A percentile compares a stretch with the other conserved stretches of the same genome.
Evolutionary conservation across 805 yeast species (phyloP).

Genomic region (Saccharomyces jurei): DNA sequence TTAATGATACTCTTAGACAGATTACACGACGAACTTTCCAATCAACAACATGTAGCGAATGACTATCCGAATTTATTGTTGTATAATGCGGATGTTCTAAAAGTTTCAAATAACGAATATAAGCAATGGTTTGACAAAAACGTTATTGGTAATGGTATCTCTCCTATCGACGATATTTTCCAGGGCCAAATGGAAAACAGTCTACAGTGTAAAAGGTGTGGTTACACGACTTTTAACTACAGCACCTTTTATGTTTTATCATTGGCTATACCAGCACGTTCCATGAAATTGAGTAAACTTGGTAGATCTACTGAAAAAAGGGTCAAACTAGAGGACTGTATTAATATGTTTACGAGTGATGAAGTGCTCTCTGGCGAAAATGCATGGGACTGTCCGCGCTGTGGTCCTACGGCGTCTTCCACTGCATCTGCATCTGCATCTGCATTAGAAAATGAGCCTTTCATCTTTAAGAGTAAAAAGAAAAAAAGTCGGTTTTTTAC

Average conservation of each 20-base stretch:
- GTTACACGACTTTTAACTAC: conserved; percentile 49
- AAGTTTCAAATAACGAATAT: conserved; percentile 41
- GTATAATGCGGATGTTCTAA: conserved; percentile 25
- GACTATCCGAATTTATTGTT: conserved; percentile 34
- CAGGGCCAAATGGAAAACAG: conserved; percentile 69
- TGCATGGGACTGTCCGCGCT: conserved; percentile 80
- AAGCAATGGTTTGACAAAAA: conserved; percentile 51
- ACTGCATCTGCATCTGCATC: conserved; percentile 9
- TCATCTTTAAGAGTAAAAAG: background rate
- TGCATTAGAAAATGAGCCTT: background rate
- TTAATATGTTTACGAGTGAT: conserved; percentile 50
- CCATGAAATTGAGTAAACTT: conserved; percentile 14
- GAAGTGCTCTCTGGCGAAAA: conserved; percentile 64
- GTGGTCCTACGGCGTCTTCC: conserved; percentile 29
- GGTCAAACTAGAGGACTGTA: conserved; percentile 51
- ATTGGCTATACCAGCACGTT: conserved; percentile 47
- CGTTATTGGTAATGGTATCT: conserved; percentile 49
- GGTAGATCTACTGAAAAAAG: conserved; percentile 21
- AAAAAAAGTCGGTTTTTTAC: background rate
- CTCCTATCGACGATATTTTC: conserved; percentile 58
- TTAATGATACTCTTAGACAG: conserved; percentile 57
- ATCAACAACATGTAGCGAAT: conserved; percentile 31
- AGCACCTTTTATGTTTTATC: conserved; percentile 56
- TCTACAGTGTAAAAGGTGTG: conserved; percentile 57
- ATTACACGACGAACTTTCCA: conserved; percentile 56